A percentile compares a stretch with the other conserved stretches of the same genome.
These are phyloP conservation scores for Fusarium scirpi DNA, from an alignment of 2,329 filamentous ascomycete species.

Conservation along the genomic window DNA sequence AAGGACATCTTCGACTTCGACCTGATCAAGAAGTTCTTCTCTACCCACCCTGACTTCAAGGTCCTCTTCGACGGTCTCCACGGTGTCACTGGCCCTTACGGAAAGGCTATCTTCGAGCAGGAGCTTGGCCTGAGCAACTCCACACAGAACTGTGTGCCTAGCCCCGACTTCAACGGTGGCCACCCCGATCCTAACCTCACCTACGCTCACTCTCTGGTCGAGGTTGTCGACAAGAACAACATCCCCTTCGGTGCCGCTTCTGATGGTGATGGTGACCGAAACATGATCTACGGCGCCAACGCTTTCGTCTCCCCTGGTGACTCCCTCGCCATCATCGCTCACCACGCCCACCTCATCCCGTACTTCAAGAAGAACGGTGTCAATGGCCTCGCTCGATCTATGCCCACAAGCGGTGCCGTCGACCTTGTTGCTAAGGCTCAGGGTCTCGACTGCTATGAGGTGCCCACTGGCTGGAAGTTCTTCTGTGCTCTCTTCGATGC, in stretches of 20 bases:
- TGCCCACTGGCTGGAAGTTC: constrained; percentile 99
- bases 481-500: constrained; percentile 97
- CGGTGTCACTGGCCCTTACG: constrained; percentile 96
- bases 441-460: constrained; percentile 91
- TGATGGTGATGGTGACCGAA: constrained; percentile 97
- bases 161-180: constrained; percentile 95
- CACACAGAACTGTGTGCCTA: constrained; percentile 92
- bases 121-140: constrained; percentile 84
- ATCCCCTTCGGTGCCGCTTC: constrained; percentile 97
- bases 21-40: constrained; percentile 94
- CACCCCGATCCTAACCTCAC: constrained; percentile 98
- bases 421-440: constrained; percentile 97
- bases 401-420: constrained; percentile 96
- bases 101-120: constrained; percentile 92
- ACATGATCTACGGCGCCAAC: constrained; percentile 99
- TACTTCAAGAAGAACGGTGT: constrained; percentile 99
- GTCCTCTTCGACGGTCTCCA: constrained; percentile 94
- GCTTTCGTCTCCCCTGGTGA: constrained; percentile 97
- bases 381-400: constrained; percentile 93
- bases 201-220: constrained; percentile 94
- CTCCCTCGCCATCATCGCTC: constrained; percentile 96
- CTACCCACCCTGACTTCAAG: constrained; percentile 90
- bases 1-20: constrained; percentile 99
- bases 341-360: constrained; percentile 94
- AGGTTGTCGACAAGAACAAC: constrained; percentile 88